Evolutionary conservation across 1,139 yeast species (phyloP).

Genomic region (Blastobotrys apis): DNA sequence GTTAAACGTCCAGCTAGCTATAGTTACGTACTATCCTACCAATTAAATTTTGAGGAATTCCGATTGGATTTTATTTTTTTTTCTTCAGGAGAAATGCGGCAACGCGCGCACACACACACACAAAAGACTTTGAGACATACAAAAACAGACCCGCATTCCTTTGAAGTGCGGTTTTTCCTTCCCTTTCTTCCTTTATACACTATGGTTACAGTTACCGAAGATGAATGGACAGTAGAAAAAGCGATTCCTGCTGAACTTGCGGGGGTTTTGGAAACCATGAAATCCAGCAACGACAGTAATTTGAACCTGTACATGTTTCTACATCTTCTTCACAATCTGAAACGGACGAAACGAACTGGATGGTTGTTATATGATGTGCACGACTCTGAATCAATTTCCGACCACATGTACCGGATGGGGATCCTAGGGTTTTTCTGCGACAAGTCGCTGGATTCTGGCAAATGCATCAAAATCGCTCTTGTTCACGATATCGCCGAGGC

Average conservation of each 20-base stretch:
- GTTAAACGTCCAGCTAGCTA: too few relatives aligned
- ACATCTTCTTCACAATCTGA: slow-evolving; percentile 69
- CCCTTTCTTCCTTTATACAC: too few relatives aligned
- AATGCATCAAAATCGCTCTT: slow-evolving; percentile 80
- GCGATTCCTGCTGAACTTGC: slow-evolving; percentile 52
- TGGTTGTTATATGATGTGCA: slow-evolving; percentile 60
- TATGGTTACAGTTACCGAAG: not conserved
- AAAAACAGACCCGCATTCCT: too few relatives aligned
- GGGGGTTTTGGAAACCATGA: slow-evolving; percentile 34
- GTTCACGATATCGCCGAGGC: slow-evolving; percentile 95
- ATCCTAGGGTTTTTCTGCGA: slow-evolving; percentile 72
- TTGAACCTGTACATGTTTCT: slow-evolving; percentile 44
- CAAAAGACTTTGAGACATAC: too few relatives aligned
- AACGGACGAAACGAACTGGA: slow-evolving; percentile 84
- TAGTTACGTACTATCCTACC: too few relatives aligned
- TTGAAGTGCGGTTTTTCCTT: too few relatives aligned
- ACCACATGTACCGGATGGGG: slow-evolving; percentile 97
- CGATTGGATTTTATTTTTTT: too few relatives aligned
- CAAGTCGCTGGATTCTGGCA: slow-evolving; percentile 40
- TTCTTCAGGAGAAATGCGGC: too few relatives aligned
- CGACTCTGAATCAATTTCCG: slow-evolving; percentile 73
- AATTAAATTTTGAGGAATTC: too few relatives aligned
- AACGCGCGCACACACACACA: too few relatives aligned
- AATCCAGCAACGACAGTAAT: slow-evolving; percentile 7
- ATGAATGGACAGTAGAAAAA: slow-evolving; percentile 54